Conservation (phyloP, 1,139 yeast species). For the Yamadazyma dushanensis region DNA sequence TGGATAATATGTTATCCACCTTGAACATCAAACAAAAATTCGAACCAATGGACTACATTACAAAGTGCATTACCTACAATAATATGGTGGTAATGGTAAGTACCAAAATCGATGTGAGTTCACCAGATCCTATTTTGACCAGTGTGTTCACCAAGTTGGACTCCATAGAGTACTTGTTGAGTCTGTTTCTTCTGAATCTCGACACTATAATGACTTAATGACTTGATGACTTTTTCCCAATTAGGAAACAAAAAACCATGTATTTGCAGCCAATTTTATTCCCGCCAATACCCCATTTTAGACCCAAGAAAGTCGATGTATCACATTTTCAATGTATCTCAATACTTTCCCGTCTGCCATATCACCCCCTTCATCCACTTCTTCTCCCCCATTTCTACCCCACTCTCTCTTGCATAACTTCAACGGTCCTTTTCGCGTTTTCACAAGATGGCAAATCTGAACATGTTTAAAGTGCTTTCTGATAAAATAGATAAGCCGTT, state of each 20-base stretch:
- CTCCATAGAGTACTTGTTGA: constrained; percentile 39
- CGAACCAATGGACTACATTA: constrained; percentile 43
- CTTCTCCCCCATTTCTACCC: too few species aligned
- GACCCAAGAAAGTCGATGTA: background rate
- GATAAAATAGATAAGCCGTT: constrained; percentile 54
- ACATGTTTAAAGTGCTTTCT: background rate
- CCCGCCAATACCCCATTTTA: background rate
- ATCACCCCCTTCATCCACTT: too few species aligned
- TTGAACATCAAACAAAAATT: constrained; percentile 33
- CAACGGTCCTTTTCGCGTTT: constrained; percentile 6
- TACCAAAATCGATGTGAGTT: constrained; percentile 43
- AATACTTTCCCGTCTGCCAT: too few species aligned
- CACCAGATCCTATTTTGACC: constrained; percentile 46
- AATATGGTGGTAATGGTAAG: constrained; percentile 43
- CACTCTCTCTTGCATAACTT: too few species aligned
- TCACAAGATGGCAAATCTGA: constrained; percentile 3
- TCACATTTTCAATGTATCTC: too few species aligned
- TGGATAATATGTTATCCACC: constrained; percentile 29
- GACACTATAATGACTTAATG: constrained; percentile 7
- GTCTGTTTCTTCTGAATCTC: constrained; percentile 26
- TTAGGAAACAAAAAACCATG: too few species aligned
- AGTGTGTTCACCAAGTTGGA: constrained; percentile 48
- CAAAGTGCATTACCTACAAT: constrained; percentile 45
- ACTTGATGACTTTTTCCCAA: too few species aligned
- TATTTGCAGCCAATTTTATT: too few species aligned